A percentile compares a stretch with the other conserved stretches of the same genome.
These are phyloP conservation scores for Canavalia gladiata DNA, from an alignment of 306 rosid species.

Conservation along the genomic window DNA sequence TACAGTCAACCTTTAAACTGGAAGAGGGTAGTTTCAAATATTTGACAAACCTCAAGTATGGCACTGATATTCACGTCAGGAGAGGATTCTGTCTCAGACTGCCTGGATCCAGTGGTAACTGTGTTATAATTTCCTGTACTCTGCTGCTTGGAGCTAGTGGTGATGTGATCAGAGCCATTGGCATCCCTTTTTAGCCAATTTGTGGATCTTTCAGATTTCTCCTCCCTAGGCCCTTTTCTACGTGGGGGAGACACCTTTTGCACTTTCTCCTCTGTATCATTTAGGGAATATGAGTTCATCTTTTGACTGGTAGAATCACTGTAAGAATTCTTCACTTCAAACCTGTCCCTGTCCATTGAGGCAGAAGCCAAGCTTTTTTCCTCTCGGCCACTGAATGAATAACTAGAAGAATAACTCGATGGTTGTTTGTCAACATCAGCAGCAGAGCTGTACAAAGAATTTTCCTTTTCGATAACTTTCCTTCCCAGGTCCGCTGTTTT, in stretches of 20 bases:
- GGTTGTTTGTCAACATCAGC: conserved; percentile 72
- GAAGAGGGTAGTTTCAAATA: conserved; percentile 12
- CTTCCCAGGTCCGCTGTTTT: conserved; percentile 65
- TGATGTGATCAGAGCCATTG: conserved; percentile 63
- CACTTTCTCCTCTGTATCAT: conserved; percentile 75
- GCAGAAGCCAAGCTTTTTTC: conserved; percentile 65
- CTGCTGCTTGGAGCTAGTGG: conserved; percentile 71
- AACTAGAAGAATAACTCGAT: conserved; percentile 59
- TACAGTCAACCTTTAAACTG: conserved; percentile 1
- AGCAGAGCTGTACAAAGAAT: conserved; percentile 58
- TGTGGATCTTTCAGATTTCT: conserved; percentile 74
- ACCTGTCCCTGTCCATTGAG: conserved; percentile 67
- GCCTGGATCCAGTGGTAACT: conserved; percentile 60
- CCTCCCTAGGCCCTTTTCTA: conserved; percentile 78
- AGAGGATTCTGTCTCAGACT: conserved; percentile 64
- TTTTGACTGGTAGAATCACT: conserved; percentile 68
- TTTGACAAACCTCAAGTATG: conserved; percentile 82
- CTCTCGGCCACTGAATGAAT: conserved; percentile 60
- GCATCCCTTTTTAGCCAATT: conserved; percentile 69
- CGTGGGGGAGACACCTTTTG: conserved; percentile 90
- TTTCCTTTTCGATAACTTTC: conserved; percentile 75
- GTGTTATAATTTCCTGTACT: conserved; percentile 58
- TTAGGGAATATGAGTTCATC: conserved; percentile 64
- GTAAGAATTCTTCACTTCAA: conserved; percentile 65
- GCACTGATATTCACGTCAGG: conserved; percentile 82